These are phyloP conservation scores for Vigna trinervia DNA, from an alignment of 306 rosid species.

Conservation along the genomic window DNA sequence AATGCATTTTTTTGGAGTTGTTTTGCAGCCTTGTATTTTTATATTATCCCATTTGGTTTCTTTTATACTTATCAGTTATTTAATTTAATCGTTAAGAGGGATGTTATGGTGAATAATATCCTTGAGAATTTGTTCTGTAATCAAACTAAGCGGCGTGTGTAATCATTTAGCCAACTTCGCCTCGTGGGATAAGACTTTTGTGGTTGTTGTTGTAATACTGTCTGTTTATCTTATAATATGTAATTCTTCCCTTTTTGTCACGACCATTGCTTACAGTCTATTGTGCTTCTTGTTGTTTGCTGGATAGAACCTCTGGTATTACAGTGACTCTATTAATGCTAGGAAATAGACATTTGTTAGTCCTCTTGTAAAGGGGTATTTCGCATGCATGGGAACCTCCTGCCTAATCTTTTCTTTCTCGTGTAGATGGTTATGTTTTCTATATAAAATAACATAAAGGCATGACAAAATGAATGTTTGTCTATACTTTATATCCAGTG, in stretches of 20 bases:
- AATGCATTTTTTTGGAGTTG: neutral
- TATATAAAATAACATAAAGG: slow-evolving; percentile 6
- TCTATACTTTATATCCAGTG: slow-evolving; percentile 16
- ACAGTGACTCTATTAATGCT: neutral
- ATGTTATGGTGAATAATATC: neutral
- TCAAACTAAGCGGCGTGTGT: too few relatives aligned
- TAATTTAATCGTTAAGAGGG: slow-evolving; percentile 2
- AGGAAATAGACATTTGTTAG: neutral
- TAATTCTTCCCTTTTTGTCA: slow-evolving; percentile 2
- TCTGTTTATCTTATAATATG: neutral
- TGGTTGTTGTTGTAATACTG: neutral
- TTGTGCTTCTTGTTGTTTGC: neutral
- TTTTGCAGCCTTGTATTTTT: slow-evolving; percentile 16
- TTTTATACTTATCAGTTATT: neutral
- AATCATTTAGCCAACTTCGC: too few relatives aligned
- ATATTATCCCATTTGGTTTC: neutral
- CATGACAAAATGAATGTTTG: slow-evolving; percentile 8
- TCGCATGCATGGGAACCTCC: neutral
- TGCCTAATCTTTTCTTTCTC: slow-evolving; percentile 8
- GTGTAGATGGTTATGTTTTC: slow-evolving; percentile 12
- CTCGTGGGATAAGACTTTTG: neutral
- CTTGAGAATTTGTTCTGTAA: neutral
- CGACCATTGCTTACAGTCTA: neutral
- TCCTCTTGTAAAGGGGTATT: slow-evolving; percentile 17
- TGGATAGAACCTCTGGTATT: neutral